phyloP scores from a whole-genome alignment of 2,329 filamentous ascomycete genomes.

The Bipolaris cookei region DNA sequence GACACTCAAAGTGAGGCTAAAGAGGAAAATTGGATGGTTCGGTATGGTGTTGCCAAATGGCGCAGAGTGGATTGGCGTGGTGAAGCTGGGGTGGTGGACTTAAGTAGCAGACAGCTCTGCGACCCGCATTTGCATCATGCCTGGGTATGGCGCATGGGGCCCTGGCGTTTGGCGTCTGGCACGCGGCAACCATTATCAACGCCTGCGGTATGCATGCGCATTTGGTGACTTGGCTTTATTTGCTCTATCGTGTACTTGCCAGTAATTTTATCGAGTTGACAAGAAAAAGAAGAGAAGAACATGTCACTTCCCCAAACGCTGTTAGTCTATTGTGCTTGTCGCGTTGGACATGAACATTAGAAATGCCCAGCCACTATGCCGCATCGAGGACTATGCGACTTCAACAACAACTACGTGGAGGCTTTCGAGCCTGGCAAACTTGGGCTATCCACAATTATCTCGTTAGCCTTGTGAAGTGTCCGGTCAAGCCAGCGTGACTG shows the following conservation, averaged over 20 bases:
- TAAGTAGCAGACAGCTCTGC: constrained; percentile 36
- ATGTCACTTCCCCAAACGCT: background rate
- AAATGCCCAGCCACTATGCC: constrained; percentile 20
- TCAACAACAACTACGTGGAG: constrained; percentile 10
- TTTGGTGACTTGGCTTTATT: constrained; percentile 3
- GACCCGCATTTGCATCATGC: constrained; percentile 43
- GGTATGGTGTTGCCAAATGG: constrained; percentile 21
- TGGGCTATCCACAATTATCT: constrained; percentile 4
- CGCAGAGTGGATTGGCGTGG: constrained; percentile 22
- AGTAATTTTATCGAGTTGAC: constrained; percentile 11
- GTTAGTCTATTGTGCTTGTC: constrained; percentile 1
- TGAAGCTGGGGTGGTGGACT: constrained; percentile 30
- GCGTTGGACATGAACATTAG: constrained; percentile 9
- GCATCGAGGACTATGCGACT: constrained; percentile 18
- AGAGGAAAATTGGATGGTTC: constrained; percentile 2
- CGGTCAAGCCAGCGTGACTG: background rate
- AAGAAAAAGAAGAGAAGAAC: background rate
- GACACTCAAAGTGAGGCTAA: constrained; percentile 7
- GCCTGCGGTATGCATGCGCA: constrained; percentile 26
- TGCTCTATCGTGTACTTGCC: constrained; percentile 3
- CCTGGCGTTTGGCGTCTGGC: constrained; percentile 22
- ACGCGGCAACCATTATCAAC: constrained; percentile 28
- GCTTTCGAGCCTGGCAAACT: background rate
- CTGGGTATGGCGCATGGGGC: constrained; percentile 26
- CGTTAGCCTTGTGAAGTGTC: background rate